A percentile compares a stretch with the other conserved stretches of the same genome.
phyloP scores from a whole-genome alignment of 1,284 basidiomycete genomes.

The Austropuccinia psidii region DNA sequence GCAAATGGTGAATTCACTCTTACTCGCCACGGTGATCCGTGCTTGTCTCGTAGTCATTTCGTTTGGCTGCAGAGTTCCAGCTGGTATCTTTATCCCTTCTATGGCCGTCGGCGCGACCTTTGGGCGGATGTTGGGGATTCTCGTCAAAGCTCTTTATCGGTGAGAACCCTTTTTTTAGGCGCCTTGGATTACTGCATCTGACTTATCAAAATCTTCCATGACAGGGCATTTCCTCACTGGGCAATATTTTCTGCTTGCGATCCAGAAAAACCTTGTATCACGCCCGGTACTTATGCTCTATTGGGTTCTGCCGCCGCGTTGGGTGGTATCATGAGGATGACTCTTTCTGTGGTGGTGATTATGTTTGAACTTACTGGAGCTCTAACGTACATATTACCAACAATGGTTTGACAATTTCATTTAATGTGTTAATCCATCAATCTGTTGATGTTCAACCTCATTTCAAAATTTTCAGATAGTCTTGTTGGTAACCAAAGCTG shows the following conservation, averaged over 20 bases:
- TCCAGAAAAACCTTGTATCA: conserved; percentile 91
- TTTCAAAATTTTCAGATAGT: conserved; percentile 61
- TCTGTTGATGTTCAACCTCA: not conserved
- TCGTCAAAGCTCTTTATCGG: conserved; percentile 86
- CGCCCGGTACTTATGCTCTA: conserved; percentile 94
- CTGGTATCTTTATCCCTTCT: conserved; percentile 93
- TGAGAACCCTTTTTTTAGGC: conserved; percentile 49
- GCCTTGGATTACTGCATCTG: conserved; percentile 19
- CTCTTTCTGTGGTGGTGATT: conserved; percentile 96
- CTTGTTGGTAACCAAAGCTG: conserved; percentile 88
- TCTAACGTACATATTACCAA: conserved; percentile 91
- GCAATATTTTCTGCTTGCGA: conserved; percentile 83
- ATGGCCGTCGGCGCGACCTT: conserved; percentile 97
- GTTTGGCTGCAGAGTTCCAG: conserved; percentile 93
- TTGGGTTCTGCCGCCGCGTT: conserved; percentile 89
- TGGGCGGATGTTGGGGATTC: conserved; percentile 87
- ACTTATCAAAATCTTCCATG: too few species aligned
- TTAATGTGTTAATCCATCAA: not conserved
- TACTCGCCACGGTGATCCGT: conserved; percentile 83
- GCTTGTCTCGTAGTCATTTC: conserved; percentile 79
- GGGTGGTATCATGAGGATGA: conserved; percentile 93
- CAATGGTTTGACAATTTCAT: conserved; percentile 63
- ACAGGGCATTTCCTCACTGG: conserved; percentile 69
- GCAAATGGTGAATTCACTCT: conserved; percentile 84
- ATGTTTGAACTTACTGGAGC: conserved; percentile 99